Evolutionary conservation across 2,329 filamentous ascomycete genomes (phyloP).

Genomic region (Xylariaceae sp.): DNA sequence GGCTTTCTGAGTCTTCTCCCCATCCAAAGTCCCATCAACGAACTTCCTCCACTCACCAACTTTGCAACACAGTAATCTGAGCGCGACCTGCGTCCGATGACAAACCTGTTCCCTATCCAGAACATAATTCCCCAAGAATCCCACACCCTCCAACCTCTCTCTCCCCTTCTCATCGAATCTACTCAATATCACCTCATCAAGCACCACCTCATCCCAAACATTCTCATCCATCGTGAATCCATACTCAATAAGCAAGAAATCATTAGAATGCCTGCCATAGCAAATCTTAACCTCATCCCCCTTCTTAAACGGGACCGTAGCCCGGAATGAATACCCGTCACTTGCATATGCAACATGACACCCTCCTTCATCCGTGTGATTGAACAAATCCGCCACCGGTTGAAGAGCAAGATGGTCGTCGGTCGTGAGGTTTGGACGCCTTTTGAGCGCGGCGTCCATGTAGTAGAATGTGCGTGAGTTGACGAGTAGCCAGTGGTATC

Average conservation of each 20-base stretch:
- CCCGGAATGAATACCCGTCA: constrained; percentile 51
- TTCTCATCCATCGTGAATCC: constrained; percentile 47
- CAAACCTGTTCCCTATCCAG: constrained; percentile 49
- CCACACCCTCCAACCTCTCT: constrained; percentile 38
- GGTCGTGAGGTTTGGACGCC: constrained; percentile 28
- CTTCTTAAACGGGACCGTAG: constrained; percentile 44
- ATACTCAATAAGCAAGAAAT: constrained; percentile 69
- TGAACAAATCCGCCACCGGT: constrained; percentile 72
- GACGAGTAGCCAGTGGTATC: constrained; percentile 56
- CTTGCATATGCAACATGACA: constrained; percentile 50
- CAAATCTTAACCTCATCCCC: constrained; percentile 66
- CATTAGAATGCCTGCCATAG: constrained; percentile 68
- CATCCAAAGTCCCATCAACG: constrained; percentile 44
- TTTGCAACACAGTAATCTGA: constrained; percentile 39
- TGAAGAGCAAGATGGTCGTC: constrained; percentile 65
- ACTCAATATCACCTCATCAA: constrained; percentile 46
- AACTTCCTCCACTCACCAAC: constrained; percentile 43
- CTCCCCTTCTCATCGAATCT: constrained; percentile 33
- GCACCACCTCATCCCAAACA: constrained; percentile 46
- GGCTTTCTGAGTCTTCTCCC: constrained; percentile 37
- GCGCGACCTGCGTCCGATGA: constrained; percentile 52
- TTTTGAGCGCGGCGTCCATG: constrained; percentile 41
- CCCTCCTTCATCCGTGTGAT: constrained; percentile 45
- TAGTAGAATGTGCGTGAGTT: constrained; percentile 63
- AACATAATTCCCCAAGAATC: constrained; percentile 50